A percentile compares a stretch with the other conserved stretches of the same genome.
Conservation (phyloP, 1,284 basidiomycete genomes). For the Leccinum ponderosum region DNA sequence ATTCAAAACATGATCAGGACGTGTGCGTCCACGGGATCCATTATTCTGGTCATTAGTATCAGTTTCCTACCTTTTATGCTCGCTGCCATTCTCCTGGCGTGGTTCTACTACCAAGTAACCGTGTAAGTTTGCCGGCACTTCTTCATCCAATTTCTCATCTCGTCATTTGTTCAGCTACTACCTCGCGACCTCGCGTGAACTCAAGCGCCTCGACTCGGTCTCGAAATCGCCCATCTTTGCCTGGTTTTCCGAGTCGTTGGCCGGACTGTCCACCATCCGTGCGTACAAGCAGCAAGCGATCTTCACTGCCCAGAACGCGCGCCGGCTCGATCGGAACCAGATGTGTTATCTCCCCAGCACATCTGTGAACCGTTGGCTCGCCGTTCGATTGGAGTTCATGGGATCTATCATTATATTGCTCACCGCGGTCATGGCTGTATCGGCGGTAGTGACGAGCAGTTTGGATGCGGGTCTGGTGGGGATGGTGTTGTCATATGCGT, state of each 20-base stretch:
- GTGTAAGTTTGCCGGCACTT: constrained; percentile 42
- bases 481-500: constrained; percentile 85
- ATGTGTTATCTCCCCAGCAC: constrained; percentile 76
- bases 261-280: constrained; percentile 85
- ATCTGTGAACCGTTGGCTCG: constrained; percentile 80
- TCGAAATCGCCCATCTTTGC: constrained; percentile 91
- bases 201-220: constrained; percentile 90
- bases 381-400: constrained; percentile 79
- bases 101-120: constrained; percentile 79
- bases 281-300: constrained; percentile 73
- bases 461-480: constrained; percentile 92
- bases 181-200: constrained; percentile 86
- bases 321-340: constrained; percentile 82
- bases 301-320: constrained; percentile 80
- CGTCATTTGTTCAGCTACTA: constrained; percentile 64
- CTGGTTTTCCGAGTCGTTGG: constrained; percentile 86
- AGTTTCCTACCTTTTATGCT: constrained; percentile 86
- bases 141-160: constrained; percentile 1
- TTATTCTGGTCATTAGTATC: constrained; percentile 75
- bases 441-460: constrained; percentile 66
- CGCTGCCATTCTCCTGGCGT: constrained; percentile 71
- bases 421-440: constrained; percentile 70
- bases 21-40: constrained; percentile 62
- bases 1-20: constrained; percentile 72
- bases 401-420: constrained; percentile 82